Evolutionary conservation across 345 rosid species (phyloP).

Genomic region (Excoecaria agallocha): DNA sequence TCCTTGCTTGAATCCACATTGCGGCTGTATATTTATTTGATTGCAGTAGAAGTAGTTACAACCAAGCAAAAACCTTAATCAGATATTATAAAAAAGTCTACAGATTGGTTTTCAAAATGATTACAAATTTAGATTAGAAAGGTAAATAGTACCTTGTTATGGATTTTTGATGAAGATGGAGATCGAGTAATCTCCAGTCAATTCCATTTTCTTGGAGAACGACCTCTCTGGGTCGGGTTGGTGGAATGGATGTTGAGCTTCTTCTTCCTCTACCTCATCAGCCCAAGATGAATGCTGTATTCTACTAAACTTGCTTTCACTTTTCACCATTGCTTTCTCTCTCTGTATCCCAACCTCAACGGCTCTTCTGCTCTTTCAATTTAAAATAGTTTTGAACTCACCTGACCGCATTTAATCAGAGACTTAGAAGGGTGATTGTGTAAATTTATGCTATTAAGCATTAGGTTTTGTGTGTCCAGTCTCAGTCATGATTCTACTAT

Average conservation of each 20-base stretch:
- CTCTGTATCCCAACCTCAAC: constrained; percentile 14
- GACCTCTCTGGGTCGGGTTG: constrained; percentile 29
- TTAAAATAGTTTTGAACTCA: background rate
- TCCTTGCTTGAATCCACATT: background rate
- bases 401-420: no score
- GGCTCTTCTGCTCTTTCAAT: constrained; percentile 20
- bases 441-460: no score
- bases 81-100: background rate
- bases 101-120: no score
- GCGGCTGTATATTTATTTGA: background rate
- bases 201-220: constrained; percentile 29
- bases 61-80: background rate
- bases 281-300: constrained; percentile 28
- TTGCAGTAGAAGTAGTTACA: background rate
- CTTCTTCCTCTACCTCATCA: constrained; percentile 29
- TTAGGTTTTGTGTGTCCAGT: no score
- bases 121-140: background rate
- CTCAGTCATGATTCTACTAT: no score
- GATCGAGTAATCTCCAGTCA: constrained; percentile 23
- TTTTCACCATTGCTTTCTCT: constrained; percentile 16
- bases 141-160: constrained; percentile 4
- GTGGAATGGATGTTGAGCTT: background rate
- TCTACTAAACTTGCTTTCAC: constrained; percentile 1
- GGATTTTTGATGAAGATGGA: constrained; percentile 12
- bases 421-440: no score